Percentiles rank a stretch among this genome's conserved stretches.
Conservation (phyloP, 306 rosid genomes). For the Begonia peltatifolia region DNA sequence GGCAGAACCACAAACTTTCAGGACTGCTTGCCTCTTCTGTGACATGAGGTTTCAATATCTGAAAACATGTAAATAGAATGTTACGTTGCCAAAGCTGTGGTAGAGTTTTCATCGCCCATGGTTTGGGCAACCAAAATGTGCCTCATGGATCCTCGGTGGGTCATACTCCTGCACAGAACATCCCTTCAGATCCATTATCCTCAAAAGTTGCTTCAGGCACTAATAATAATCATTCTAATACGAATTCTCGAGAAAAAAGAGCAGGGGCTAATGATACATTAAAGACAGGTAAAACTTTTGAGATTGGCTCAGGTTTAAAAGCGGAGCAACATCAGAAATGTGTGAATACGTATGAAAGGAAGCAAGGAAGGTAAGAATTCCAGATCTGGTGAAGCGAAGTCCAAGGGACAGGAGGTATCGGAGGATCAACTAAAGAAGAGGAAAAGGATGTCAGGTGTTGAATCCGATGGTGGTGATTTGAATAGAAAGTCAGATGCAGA, state of each 20-base stretch:
- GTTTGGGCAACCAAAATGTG: slow-evolving; percentile 17
- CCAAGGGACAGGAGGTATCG: slow-evolving; percentile 19
- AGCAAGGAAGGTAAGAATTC: slow-evolving; percentile 15
- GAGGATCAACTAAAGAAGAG: slow-evolving; percentile 31
- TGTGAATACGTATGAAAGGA: slow-evolving; percentile 19
- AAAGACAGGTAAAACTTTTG: slow-evolving; percentile 20
- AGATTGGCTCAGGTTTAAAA: slow-evolving; percentile 14
- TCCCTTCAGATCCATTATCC: slow-evolving; percentile 15
- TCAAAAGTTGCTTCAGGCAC: slow-evolving; percentile 15
- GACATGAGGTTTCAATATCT: slow-evolving; percentile 35
- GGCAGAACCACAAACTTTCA: slow-evolving; percentile 35
- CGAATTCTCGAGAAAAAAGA: slow-evolving; percentile 8
- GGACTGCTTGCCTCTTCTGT: slow-evolving; percentile 62
- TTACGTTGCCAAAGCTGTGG: slow-evolving; percentile 49
- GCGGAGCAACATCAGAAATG: slow-evolving; percentile 20
- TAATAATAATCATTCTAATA: slow-evolving; percentile 8
- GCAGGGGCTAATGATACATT: slow-evolving; percentile 7
- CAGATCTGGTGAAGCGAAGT: slow-evolving; percentile 19
- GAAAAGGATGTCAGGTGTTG: slow-evolving; percentile 22
- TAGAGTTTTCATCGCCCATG: slow-evolving; percentile 30
- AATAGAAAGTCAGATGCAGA: slow-evolving; percentile 16
- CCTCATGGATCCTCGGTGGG: slow-evolving; percentile 16
- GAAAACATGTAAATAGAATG: slow-evolving; percentile 20
- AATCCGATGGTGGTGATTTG: slow-evolving; percentile 9
- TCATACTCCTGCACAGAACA: not conserved